Evolutionary conservation across 2,329 filamentous ascomycete species (phyloP).

Genomic region (Xylaria polymorpha): DNA sequence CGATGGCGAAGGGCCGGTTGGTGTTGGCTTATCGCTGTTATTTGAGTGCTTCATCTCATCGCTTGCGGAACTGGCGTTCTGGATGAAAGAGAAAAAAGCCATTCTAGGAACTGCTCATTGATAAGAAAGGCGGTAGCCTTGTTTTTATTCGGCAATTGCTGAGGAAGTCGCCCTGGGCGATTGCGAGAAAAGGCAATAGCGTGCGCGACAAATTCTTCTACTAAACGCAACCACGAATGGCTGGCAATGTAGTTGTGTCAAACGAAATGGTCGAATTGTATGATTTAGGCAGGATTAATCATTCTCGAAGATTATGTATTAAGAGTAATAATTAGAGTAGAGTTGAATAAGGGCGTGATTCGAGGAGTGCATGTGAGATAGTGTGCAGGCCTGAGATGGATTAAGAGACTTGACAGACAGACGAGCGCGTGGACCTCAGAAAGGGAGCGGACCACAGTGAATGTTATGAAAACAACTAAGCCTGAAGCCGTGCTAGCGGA

Average conservation of each 20-base stretch:
- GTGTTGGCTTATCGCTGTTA: background rate
- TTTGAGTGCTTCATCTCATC: conserved; percentile 2
- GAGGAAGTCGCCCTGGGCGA: background rate
- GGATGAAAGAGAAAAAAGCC: background rate
- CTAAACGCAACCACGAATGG: background rate
- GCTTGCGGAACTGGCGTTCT: background rate
- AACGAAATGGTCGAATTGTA: background rate
- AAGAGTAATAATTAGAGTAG: background rate
- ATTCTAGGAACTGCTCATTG: background rate
- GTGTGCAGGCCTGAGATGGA: background rate
- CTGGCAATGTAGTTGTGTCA: background rate
- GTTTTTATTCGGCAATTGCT: background rate
- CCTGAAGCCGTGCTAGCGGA: conserved; percentile 5
- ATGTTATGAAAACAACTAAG: background rate
- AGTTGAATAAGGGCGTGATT: background rate
- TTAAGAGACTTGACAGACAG: background rate
- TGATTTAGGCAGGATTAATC: background rate
- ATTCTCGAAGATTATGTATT: background rate
- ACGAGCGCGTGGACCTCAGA: background rate
- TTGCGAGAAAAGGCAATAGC: background rate
- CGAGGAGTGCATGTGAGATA: background rate
- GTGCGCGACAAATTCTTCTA: background rate
- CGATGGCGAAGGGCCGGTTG: conserved; percentile 31
- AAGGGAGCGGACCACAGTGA: conserved; percentile 6
- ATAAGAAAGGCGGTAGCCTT: background rate